Percentiles rank a stretch among this genome's conserved stretches.
Evolutionary conservation across 2,329 filamentous ascomycete genomes (phyloP).

Genomic region (Paecilomyces formosus): DNA sequence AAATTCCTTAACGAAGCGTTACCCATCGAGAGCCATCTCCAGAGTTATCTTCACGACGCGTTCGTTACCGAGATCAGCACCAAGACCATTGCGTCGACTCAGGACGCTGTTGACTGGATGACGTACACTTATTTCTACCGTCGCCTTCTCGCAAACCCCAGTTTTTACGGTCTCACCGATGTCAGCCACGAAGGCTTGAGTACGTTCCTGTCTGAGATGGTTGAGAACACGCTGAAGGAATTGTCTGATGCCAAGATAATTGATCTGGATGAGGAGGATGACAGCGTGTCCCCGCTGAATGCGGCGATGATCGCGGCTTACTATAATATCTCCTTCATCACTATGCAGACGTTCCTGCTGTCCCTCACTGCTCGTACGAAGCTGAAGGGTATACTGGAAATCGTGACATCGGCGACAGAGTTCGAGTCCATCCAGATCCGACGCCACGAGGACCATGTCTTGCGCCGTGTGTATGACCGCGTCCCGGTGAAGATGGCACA

Average conservation of each 20-base stretch:
- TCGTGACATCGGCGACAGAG: slow-evolving; percentile 92
- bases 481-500: slow-evolving; percentile 93
- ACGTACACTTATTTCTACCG: slow-evolving; percentile 99
- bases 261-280: slow-evolving; percentile 90
- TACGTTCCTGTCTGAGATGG: slow-evolving; percentile 85
- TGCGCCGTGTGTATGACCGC: slow-evolving; percentile 88
- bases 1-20: slow-evolving; percentile 96
- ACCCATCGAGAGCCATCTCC: slow-evolving; percentile 88
- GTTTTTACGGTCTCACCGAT: slow-evolving; percentile 85
- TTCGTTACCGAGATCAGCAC: slow-evolving; percentile 97
- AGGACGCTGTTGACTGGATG: slow-evolving; percentile 96
- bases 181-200: slow-evolving; percentile 90
- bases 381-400: slow-evolving; percentile 93
- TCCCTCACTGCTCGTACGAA: slow-evolving; percentile 85
- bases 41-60: slow-evolving; percentile 85
- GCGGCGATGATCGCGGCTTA: slow-evolving; percentile 97
- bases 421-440: slow-evolving; percentile 94
- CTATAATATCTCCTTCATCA: slow-evolving; percentile 99
- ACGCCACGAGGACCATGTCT: slow-evolving; percentile 78
- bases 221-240: slow-evolving; percentile 87
- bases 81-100: slow-evolving; percentile 88
- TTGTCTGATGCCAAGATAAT: slow-evolving; percentile 90
- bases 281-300: slow-evolving; percentile 80
- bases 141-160: slow-evolving; percentile 86
- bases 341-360: slow-evolving; percentile 96